Evolutionary conservation across 495 filamentous ascomycete genomes (phyloP).

Genomic region (Lepidopterella palustris): DNA sequence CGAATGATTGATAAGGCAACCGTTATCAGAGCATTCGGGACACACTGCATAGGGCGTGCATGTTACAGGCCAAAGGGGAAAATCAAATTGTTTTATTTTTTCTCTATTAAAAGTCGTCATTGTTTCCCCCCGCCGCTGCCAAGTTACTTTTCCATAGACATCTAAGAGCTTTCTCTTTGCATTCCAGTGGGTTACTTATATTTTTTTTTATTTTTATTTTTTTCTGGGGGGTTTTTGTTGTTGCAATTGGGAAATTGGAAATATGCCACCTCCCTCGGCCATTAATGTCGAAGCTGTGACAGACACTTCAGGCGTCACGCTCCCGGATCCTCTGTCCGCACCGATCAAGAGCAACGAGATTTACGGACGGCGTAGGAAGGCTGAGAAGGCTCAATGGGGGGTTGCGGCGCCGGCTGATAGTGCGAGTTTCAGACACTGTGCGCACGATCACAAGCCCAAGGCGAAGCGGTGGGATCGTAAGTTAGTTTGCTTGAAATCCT

Average conservation of each 20-base stretch:
- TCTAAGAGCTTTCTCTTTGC: too few species aligned
- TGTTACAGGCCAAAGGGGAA: too few species aligned
- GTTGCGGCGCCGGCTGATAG: conserved; percentile 70
- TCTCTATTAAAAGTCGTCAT: too few species aligned
- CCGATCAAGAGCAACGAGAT: conserved; percentile 54
- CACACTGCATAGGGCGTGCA: too few species aligned
- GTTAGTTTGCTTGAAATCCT: conserved; percentile 39
- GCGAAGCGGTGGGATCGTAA: conserved; percentile 82
- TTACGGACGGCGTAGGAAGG: conserved; percentile 58
- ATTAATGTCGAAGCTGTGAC: conserved; percentile 24
- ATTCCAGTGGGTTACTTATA: too few species aligned
- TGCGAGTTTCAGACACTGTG: conserved; percentile 76
- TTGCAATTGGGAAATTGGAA: background rate
- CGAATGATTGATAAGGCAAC: too few species aligned
- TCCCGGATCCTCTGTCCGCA: conserved; percentile 57
- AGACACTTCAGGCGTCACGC: conserved; percentile 20
- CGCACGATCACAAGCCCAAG: conserved; percentile 60
- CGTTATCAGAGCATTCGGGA: too few species aligned
- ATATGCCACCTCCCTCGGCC: conserved; percentile 22
- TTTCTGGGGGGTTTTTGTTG: background rate
- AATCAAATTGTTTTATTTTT: too few species aligned
- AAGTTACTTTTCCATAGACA: too few species aligned
- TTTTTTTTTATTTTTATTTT: background rate
- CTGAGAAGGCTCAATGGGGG: conserved; percentile 60
- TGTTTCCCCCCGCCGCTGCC: too few species aligned